Conservation (phyloP, 163 green algal species). For the Prototheca wickerhamii region DNA sequence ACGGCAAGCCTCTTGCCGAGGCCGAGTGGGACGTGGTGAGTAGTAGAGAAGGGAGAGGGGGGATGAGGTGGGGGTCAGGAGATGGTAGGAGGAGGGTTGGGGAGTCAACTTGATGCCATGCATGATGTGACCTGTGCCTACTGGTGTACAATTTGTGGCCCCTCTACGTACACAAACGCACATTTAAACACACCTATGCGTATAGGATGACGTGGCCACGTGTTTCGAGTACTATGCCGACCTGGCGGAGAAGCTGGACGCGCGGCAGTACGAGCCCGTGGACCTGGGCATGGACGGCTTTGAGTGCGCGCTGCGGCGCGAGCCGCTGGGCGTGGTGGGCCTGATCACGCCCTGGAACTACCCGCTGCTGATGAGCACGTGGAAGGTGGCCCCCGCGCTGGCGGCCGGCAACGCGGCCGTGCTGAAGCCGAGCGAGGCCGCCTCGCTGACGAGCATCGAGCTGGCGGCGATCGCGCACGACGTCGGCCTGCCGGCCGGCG, state of each 20-base stretch:
- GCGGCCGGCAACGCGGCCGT: conserved; percentile 69
- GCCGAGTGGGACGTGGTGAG: conserved; percentile 47
- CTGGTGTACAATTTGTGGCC: not conserved
- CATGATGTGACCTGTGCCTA: not conserved
- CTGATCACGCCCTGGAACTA: conserved; percentile 94
- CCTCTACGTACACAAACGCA: not conserved
- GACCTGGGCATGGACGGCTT: conserved; percentile 64
- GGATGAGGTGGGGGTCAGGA: not conserved
- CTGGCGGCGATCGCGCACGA: conserved; percentile 60
- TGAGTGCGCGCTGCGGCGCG: conserved; percentile 38
- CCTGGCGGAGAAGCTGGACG: conserved; percentile 74
- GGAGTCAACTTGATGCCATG: not conserved
- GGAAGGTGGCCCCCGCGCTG: conserved; percentile 85
- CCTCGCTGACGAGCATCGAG: conserved; percentile 76
- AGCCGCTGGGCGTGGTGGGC: conserved; percentile 77
- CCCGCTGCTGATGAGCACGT: conserved; percentile 71
- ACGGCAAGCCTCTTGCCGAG: conserved; percentile 83
- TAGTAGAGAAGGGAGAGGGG: not conserved
- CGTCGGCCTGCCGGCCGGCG: conserved; percentile 62
- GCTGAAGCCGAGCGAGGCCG: conserved; percentile 77
- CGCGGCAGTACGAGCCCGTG: conserved; percentile 40
- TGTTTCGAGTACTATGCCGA: conserved; percentile 86
- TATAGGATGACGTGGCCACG: conserved; percentile 71
- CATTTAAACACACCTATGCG: not conserved
- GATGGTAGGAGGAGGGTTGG: not conserved